Base-by-base conservation (phyloP, 1,284 basidiomycete genomes). In the Apiotrichum montevideense region DNA sequence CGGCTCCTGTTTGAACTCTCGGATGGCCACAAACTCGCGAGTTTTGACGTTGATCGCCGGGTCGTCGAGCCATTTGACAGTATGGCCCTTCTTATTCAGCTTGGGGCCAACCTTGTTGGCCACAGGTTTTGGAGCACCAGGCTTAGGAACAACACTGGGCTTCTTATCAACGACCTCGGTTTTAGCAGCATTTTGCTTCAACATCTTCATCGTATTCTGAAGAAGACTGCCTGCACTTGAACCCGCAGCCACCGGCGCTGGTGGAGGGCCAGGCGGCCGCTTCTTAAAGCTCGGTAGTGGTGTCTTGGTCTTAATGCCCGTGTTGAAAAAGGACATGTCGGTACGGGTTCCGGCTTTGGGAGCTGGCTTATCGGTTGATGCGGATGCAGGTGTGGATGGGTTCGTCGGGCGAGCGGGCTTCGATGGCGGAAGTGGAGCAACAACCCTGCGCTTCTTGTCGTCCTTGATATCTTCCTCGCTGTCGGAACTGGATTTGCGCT, bases 241-340 rank as follows among this genome's bases (percentile, higher is more conserved):
- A 5, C 13, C 53, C 33, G 40, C 39, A 14, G 42, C 45, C 2
- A 21, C 21, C 21, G 21, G 21, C 21, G 21, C 21, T 21, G 21
- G 21, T 21, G 39, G 34, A 3, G 48, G 10, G 3, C 41, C 39
- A 3, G 45, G 21, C 3, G 54, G 52, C 6, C 53, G 43, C 52
- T 69, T 69, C 52, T 65, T 69, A 57, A 70, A 55, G 29, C 55
- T 56, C 2, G 66, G 63, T 14, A 68, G 43, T 21, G 61, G 63
- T 6, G 62, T 21, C 54, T 63, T 65, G 6, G 65, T 60, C 49
- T 66, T 69, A 14, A 55, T 40, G 1, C 55, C 33, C 5, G 54
- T 42, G 21, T 21, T 21, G 45, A 72, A 72, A 60, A 70, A 72
- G 4, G 70, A 72, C 65, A 68, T 69, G 55, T 69, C 56, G 2